Evolutionary conservation across 2,329 filamentous ascomycete genomes (phyloP).

Genomic region (Hymenoscyphus fraxineus): DNA sequence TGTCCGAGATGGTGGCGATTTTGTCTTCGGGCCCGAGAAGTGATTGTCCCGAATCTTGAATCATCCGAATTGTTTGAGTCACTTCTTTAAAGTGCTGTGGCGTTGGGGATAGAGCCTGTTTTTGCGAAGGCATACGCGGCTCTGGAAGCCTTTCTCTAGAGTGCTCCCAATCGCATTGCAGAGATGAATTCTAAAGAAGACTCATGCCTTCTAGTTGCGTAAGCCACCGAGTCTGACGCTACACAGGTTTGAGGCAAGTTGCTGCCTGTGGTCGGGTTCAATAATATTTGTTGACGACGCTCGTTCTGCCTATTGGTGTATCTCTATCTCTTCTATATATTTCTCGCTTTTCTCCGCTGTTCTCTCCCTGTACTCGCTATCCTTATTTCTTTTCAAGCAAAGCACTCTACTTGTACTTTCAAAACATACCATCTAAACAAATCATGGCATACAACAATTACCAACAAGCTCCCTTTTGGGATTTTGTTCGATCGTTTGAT

Average conservation of each 20-base stretch:
- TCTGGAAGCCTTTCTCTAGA: neutral
- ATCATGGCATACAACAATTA: constrained; percentile 32
- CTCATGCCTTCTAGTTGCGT: neutral
- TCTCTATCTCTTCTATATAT: neutral
- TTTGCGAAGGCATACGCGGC: neutral
- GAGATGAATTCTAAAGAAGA: neutral
- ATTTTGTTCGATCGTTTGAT: constrained; percentile 29
- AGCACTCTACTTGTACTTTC: neutral
- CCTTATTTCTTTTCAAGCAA: neutral
- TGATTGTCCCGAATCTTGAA: neutral
- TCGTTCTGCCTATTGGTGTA: neutral
- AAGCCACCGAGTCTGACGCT: neutral
- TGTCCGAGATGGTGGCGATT: neutral
- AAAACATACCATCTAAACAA: neutral
- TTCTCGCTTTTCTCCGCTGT: neutral
- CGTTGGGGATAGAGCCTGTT: neutral
- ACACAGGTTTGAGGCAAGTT: neutral
- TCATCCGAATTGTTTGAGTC: neutral
- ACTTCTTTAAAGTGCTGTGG: neutral
- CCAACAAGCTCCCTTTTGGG: constrained; percentile 32
- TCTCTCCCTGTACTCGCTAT: too few relatives aligned
- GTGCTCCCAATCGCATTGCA: neutral
- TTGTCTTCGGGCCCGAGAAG: neutral
- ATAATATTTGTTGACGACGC: constrained; percentile 1
- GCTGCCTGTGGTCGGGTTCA: neutral